Conservation (phyloP, 2,329 filamentous ascomycete genomes). For the Colletotrichum sp. region DNA sequence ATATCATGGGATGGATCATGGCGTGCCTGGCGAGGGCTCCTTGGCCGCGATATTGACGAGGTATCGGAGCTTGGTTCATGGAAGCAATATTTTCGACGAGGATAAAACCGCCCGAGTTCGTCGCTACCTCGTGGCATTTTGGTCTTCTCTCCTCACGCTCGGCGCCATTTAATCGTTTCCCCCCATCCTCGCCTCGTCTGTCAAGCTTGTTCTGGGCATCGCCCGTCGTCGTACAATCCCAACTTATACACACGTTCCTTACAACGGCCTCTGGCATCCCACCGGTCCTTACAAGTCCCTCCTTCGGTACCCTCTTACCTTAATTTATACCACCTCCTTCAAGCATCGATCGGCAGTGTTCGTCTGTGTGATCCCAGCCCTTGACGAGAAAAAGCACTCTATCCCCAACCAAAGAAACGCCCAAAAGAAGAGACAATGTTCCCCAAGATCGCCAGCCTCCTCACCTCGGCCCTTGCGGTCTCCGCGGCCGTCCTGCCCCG, state of each 20-base stretch:
- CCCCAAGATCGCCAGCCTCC: background rate
- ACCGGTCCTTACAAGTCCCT: background rate
- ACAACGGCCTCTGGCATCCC: background rate
- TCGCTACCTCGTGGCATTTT: background rate
- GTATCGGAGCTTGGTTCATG: background rate
- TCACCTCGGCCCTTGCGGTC: background rate
- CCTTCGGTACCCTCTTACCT: background rate
- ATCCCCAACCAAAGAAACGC: background rate
- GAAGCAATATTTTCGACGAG: background rate
- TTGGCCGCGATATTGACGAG: background rate
- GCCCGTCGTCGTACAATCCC: background rate
- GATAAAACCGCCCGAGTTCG: conserved; percentile 1
- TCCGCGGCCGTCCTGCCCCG: conserved; percentile 1
- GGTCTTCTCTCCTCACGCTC: background rate
- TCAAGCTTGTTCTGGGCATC: background rate
- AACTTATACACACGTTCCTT: background rate
- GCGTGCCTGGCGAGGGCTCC: background rate
- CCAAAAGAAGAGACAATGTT: background rate
- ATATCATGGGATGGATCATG: background rate
- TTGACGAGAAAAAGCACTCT: background rate
- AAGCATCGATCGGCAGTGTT: background rate
- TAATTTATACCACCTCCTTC: background rate
- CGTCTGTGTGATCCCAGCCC: background rate
- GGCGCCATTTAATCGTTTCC: background rate
- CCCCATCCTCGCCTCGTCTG: background rate